Conservation (phyloP, 495 filamentous ascomycete species). For the Talaromyces ruber region DNA sequence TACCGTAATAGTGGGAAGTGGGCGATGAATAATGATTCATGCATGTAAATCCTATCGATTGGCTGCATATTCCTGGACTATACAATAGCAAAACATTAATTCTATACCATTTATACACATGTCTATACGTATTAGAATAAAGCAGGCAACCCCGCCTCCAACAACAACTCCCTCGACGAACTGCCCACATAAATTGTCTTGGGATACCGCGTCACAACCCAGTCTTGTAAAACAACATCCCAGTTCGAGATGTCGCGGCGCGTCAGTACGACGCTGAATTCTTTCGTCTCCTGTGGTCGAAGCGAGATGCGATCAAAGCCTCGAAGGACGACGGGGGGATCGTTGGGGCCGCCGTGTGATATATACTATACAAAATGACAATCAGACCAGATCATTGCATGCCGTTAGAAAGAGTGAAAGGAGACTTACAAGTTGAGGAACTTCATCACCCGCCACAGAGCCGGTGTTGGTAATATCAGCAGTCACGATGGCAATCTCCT, state of each 20-base stretch:
- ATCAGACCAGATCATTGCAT: conserved; percentile 28
- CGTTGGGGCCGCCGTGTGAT: conserved; percentile 64
- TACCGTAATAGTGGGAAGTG: neutral
- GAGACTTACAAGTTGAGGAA: neutral
- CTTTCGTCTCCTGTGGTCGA: conserved; percentile 47
- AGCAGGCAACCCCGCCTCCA: neutral
- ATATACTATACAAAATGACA: conserved; percentile 41
- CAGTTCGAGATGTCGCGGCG: neutral
- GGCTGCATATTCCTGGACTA: neutral
- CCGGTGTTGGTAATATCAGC: conserved; percentile 52
- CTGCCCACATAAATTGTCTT: neutral
- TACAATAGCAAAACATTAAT: neutral
- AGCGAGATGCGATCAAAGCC: conserved; percentile 78
- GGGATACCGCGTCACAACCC: neutral
- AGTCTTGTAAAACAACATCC: neutral
- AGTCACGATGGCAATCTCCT: conserved; percentile 41
- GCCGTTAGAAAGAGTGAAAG: conserved; percentile 27
- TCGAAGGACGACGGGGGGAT: conserved; percentile 60
- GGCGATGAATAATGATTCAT: neutral
- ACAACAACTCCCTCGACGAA: neutral
- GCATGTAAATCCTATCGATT: neutral
- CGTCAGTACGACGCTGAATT: neutral
- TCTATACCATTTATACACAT: no score
- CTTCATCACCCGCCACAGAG: conserved; percentile 13
- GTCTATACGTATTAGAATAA: no score